Base-by-base conservation (phyloP, 768 basidiomycete genomes). In the Kwoniella sp. region DNA sequence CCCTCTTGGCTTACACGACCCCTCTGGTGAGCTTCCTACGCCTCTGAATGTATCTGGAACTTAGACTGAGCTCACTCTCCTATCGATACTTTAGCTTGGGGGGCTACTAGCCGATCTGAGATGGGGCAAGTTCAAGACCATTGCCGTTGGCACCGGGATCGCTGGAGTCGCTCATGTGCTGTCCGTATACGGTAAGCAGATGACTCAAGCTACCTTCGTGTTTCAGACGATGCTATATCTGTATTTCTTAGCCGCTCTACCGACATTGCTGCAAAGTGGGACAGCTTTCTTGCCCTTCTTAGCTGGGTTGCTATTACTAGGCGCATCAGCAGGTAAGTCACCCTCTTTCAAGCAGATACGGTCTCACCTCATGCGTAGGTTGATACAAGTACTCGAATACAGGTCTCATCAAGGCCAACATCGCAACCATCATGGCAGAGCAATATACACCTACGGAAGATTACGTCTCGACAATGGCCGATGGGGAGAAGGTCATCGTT, bases 391-490 rank as follows among this genome's bases (percentile, higher is more conserved):
- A 20, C n/a, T 45, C 11, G 15, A 30, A 54, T 15, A 37, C 61
- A 66, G 69, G 69, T 17, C 37, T 70, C 52, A 70, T 70, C 30
- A 70, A 70, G 37, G 61, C 69, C 7, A 67, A 66, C 22, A 62
- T 80, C 15, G 76, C 67, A 7, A 77, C 79, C 1, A 57, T 80
- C 7, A 73, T 80, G 56, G 73, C 70, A 29, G 79, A 80, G 30
- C 79, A 80, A 60, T 71, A 69, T 30, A 71, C 73, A 0, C 69
- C 75, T 1, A 52, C 61, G 13, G 34, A 63, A 8, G 61, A 63
- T n/a, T 68, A 64, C 20, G 58, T 76, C 15, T 50, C 26, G 15
- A 69, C 52, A 9, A 25, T 71, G 20, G 58, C 61, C 4, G 38
- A 31, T 47, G 77, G 77, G 28, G 75, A 76, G 47, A 65, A 59